Conservation (phyloP, 2,329 filamentous ascomycete species). For the Aspergillus sp. region DNA sequence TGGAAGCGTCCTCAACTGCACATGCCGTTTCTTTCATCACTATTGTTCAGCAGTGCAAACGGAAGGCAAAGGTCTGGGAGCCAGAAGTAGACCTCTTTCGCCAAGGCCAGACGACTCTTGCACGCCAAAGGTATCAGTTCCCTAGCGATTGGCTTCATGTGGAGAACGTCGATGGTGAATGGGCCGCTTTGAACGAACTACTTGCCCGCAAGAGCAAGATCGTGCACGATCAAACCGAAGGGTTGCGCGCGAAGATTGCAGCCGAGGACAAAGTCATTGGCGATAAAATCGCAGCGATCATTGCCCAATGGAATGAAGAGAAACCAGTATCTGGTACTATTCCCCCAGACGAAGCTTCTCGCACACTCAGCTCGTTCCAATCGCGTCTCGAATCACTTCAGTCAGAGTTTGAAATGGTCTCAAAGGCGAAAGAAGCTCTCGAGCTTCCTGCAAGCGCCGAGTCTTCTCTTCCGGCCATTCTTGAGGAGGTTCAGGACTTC, state of each 20-base stretch:
- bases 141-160: slow-evolving; percentile 92
- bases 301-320: slow-evolving; percentile 87
- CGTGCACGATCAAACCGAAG: slow-evolving; percentile 94
- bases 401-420: slow-evolving; percentile 87
- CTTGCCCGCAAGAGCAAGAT: slow-evolving; percentile 90
- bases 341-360: slow-evolving; percentile 81
- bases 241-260: slow-evolving; percentile 86
- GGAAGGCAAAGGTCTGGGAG: slow-evolving; percentile 89
- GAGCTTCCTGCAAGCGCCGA: slow-evolving; percentile 79
- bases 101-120: slow-evolving; percentile 88
- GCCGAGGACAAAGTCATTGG: slow-evolving; percentile 90
- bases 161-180: slow-evolving; percentile 94
- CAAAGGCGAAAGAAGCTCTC: slow-evolving; percentile 93
- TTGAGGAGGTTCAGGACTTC: slow-evolving; percentile 97
- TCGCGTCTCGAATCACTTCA: slow-evolving; percentile 79
- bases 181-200: slow-evolving; percentile 89
- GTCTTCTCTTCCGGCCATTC: slow-evolving; percentile 75
- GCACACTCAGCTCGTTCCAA: slow-evolving; percentile 79
- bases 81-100: slow-evolving; percentile 95
- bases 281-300: slow-evolving; percentile 83
- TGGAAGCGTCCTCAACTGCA: slow-evolving; percentile 92
- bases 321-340: slow-evolving; percentile 96
- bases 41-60: slow-evolving; percentile 92
- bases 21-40: slow-evolving; percentile 99
- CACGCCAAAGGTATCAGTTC: slow-evolving; percentile 90